Evolutionary conservation across 352 stramenopile genomes (phyloP).

Genomic region (Globisporangium megalacanthum): DNA sequence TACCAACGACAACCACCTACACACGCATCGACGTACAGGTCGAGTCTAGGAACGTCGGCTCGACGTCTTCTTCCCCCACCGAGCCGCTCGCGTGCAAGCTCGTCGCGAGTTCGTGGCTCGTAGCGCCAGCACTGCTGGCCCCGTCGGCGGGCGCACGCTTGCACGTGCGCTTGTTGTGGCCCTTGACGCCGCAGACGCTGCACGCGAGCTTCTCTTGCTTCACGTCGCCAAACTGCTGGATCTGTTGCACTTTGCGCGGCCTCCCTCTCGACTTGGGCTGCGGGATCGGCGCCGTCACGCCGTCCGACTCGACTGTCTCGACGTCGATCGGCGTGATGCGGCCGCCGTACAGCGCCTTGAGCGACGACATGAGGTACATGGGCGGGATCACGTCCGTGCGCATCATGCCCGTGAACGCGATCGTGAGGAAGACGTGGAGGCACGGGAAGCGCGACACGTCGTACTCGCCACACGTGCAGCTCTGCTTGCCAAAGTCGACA

Average conservation of each 20-base stretch:
- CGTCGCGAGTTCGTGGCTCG: conserved; percentile 8
- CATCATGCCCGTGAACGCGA: conserved; percentile 56
- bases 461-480: conserved; percentile 73
- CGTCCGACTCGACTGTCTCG: conserved; percentile 52
- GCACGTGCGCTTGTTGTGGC: conserved; percentile 83
- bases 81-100: conserved; percentile 7
- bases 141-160: conserved; percentile 30
- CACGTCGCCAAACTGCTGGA: conserved; percentile 61
- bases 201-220: conserved; percentile 75
- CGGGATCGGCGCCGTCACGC: conserved; percentile 48
- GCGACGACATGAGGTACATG: conserved; percentile 78
- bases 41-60: conserved; percentile 15
- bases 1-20: not conserved
- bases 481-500: conserved; percentile 72
- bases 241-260: conserved; percentile 75
- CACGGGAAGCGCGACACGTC: conserved; percentile 69
- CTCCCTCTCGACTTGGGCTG: conserved; percentile 51
- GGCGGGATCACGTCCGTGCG: conserved; percentile 65
- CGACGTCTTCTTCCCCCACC: conserved; percentile 10
- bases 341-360: conserved; percentile 66
- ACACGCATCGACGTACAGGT: conserved; percentile 9
- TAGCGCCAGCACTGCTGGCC: not conserved
- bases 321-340: conserved; percentile 80
- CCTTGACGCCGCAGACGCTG: conserved; percentile 76
- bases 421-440: conserved; percentile 70